A percentile compares a stretch with the other conserved stretches of the same genome.
Conservation (phyloP, 2,329 filamentous ascomycete species). For the Ilyonectria mors-panacis region DNA sequence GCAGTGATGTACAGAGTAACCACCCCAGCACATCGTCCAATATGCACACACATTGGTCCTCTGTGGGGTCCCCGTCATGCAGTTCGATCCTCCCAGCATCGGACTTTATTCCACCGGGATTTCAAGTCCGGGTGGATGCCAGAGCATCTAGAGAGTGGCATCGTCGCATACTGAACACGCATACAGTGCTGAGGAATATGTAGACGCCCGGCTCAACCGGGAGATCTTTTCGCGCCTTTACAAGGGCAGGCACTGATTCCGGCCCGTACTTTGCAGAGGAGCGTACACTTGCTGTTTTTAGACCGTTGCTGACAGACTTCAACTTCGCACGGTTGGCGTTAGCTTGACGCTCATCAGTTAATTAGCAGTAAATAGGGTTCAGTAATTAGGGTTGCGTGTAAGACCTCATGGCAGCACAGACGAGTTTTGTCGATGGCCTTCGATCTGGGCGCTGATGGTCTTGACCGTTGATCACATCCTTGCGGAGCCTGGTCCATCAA, state of each 20-base stretch:
- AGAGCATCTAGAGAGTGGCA: constrained; percentile 9
- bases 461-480: constrained; percentile 1
- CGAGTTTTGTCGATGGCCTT: background rate
- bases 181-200: background rate
- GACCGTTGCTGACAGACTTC: background rate
- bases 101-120: constrained; percentile 29
- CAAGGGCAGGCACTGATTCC: background rate
- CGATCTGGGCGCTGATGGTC: background rate
- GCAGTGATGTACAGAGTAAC: constrained; percentile 12
- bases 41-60: constrained; percentile 12
- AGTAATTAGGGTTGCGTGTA: constrained; percentile 4
- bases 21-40: constrained; percentile 11
- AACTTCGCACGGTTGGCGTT: constrained; percentile 9
- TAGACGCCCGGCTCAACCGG: constrained; percentile 5
- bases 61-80: constrained; percentile 24
- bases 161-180: background rate
- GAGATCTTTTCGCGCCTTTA: constrained; percentile 11
- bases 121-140: constrained; percentile 22
- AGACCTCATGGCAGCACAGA: background rate
- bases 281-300: constrained; percentile 1
- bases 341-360: background rate
- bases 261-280: background rate
- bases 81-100: constrained; percentile 19
- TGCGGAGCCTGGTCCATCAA: constrained; percentile 10
- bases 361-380: constrained; percentile 23